phyloP scores from a whole-genome alignment of 2,329 filamentous ascomycete species.

The Talaromyces sp. region DNA sequence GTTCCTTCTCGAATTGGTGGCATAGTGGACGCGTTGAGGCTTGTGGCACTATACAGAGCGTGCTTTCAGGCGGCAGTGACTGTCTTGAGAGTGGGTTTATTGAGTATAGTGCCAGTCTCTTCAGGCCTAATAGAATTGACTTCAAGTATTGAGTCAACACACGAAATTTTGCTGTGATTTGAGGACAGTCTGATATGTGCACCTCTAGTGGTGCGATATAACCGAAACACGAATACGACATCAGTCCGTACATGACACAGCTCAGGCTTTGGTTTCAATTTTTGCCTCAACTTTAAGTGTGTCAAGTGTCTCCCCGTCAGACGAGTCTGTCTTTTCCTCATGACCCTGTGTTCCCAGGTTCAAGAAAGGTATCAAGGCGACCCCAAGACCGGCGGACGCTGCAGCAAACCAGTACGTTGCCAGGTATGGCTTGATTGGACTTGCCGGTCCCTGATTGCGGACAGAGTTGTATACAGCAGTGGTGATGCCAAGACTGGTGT shows the following conservation, averaged over 20 bases:
- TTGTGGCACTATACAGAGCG: neutral
- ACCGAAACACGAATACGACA: neutral
- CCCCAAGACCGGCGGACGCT: slow-evolving; percentile 25
- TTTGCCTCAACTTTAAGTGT: neutral
- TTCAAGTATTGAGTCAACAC: neutral
- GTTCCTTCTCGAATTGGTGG: neutral
- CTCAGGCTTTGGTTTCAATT: slow-evolving; percentile 2
- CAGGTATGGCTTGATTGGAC: slow-evolving; percentile 28
- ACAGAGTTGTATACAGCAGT: slow-evolving; percentile 47
- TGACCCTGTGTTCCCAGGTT: slow-evolving; percentile 30
- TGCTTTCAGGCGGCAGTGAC: neutral
- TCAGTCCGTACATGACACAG: neutral
- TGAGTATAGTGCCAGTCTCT: neutral
- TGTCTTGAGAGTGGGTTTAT: neutral
- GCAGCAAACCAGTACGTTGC: slow-evolving; percentile 30
- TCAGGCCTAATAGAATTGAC: neutral
- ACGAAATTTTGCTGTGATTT: neutral
- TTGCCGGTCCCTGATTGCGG: slow-evolving; percentile 21
- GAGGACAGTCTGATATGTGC: neutral
- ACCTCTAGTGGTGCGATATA: neutral
- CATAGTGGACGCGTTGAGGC: neutral
- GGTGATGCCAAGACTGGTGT: slow-evolving; percentile 58
- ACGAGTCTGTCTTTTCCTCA: neutral
- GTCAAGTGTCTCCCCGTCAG: slow-evolving; percentile 5
- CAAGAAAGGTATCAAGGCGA: slow-evolving; percentile 30